These are phyloP conservation scores for Pythium chondricola DNA, from an alignment of 352 stramenopile species.

Conservation along the genomic window DNA sequence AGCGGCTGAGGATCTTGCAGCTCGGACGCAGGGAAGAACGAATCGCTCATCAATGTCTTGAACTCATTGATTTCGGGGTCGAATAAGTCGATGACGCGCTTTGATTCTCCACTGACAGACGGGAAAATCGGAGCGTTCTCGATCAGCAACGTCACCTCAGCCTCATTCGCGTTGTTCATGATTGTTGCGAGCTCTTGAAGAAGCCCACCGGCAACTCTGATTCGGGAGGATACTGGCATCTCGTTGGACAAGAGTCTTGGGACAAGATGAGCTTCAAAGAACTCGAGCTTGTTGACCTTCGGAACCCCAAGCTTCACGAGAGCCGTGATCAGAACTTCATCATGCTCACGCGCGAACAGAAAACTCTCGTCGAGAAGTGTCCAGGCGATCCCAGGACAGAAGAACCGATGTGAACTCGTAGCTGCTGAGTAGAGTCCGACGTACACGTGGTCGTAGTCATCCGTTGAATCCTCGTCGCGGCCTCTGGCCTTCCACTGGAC, in stretches of 20 bases:
- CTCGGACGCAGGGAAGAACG: constrained; percentile 57
- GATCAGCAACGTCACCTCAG: constrained; percentile 31
- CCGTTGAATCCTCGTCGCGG: background rate
- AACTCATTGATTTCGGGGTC: constrained; percentile 72
- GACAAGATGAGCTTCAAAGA: constrained; percentile 45
- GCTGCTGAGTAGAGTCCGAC: constrained; percentile 1
- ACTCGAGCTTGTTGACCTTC: constrained; percentile 38
- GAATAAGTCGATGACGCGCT: constrained; percentile 55
- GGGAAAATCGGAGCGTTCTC: constrained; percentile 56
- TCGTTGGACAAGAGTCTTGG: constrained; percentile 29
- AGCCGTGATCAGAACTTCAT: constrained; percentile 11
- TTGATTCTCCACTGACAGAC: constrained; percentile 43
- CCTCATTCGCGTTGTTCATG: constrained; percentile 34
- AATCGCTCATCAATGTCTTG: constrained; percentile 55
- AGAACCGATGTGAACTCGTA: background rate
- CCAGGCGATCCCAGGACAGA: constrained; percentile 23
- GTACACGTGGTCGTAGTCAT: background rate
- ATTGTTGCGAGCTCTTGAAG: constrained; percentile 34
- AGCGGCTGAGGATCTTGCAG: constrained; percentile 51
- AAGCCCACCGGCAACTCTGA: constrained; percentile 41
- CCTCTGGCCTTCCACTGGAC: constrained; percentile 7
- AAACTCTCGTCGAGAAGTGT: constrained; percentile 49
- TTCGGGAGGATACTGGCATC: constrained; percentile 7
- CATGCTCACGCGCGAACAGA: constrained; percentile 37
- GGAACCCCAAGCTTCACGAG: constrained; percentile 22